Evolutionary conservation across 495 filamentous ascomycete species (phyloP), one percentile per base, ranked within the genome.

Genomic region (Hypoxylon fuscum): DNA sequence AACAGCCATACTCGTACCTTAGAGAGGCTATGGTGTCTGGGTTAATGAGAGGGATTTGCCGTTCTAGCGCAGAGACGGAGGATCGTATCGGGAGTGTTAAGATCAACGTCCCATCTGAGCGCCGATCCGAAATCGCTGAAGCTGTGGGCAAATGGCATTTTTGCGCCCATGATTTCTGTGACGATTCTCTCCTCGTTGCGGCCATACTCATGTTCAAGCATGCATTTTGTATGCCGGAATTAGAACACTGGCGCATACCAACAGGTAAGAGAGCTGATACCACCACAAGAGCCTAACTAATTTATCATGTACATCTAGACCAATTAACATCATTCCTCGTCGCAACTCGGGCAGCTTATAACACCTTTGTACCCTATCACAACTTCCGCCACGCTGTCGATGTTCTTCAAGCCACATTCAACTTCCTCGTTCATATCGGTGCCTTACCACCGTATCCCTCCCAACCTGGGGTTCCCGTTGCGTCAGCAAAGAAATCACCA

Each of bases 301-400:
- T 72, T 67, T 74, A 59, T 76, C 73, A 23, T 46, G 31, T 38
- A 61, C 47, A 35, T 59, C 6, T 51, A 85, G 82, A 81, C 56
- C 86, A 91, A 72, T 77, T 97, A 15, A 88, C 85, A 60, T 83
- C 83, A 37, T 97, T 97, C 73, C 78, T 96, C 40, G 78, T 93
- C 40, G 91, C 93, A 62, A 90, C 91, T 69, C 87, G 91, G 46
- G 85, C 86, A 42, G 89, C 96, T 12, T 98, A 98, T 76, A 97
- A 97, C 69, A 86, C 84, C 45, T 96, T 96, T 72, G 92, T 98
- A 32, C 90, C 94, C n/a, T 98, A 98, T 69, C 95, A 98, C 77
- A 98, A 98, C 72, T 98, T 97, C 74, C 91, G 95, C 44, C 95
- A 98, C 73, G 95, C 96, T 5, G 87, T 95, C 47, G 95, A 98